Evolutionary conservation across 1,284 basidiomycete genomes (phyloP).

Genomic region (Cryptococcus sp.): DNA sequence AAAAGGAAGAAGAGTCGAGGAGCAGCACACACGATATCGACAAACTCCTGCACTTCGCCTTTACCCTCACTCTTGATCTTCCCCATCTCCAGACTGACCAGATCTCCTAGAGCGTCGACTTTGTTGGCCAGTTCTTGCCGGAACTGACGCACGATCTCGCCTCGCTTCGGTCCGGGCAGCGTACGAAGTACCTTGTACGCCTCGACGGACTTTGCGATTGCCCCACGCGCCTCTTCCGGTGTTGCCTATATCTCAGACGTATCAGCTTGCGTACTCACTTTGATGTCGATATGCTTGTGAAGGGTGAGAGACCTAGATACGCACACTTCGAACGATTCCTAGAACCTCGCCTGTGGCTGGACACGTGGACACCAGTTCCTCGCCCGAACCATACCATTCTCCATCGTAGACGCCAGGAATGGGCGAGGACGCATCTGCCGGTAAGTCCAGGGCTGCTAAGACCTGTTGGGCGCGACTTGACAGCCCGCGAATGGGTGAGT

Average conservation of each 20-base stretch:
- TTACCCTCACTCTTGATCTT: conserved; percentile 91
- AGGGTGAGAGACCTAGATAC: conserved; percentile 12
- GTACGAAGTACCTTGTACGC: conserved; percentile 71
- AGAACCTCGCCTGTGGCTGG: conserved; percentile 49
- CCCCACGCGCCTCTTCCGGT: conserved; percentile 25
- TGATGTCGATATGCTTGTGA: background rate
- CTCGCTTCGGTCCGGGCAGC: conserved; percentile 81
- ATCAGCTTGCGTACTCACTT: background rate
- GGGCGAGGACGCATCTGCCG: conserved; percentile 20
- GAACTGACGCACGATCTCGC: conserved; percentile 85
- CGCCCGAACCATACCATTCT: conserved; percentile 43
- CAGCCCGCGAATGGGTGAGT: too few relatives aligned
- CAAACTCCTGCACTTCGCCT: conserved; percentile 78
- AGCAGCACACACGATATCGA: conserved; percentile 70
- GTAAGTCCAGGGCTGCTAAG: conserved; percentile 39
- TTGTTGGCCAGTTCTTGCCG: conserved; percentile 76
- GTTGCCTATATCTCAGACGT: conserved; percentile 31
- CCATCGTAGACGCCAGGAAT: conserved; percentile 48
- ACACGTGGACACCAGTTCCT: conserved; percentile 36
- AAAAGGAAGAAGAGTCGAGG: background rate
- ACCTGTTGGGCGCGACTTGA: conserved; percentile 29
- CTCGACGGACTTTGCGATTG: conserved; percentile 31
- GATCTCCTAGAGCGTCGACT: conserved; percentile 78
- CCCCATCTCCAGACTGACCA: conserved; percentile 73
- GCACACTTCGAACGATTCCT: conserved; percentile 37